Conservation (phyloP, 164 flowering plant genomes). For the Berberis thunbergii region DNA sequence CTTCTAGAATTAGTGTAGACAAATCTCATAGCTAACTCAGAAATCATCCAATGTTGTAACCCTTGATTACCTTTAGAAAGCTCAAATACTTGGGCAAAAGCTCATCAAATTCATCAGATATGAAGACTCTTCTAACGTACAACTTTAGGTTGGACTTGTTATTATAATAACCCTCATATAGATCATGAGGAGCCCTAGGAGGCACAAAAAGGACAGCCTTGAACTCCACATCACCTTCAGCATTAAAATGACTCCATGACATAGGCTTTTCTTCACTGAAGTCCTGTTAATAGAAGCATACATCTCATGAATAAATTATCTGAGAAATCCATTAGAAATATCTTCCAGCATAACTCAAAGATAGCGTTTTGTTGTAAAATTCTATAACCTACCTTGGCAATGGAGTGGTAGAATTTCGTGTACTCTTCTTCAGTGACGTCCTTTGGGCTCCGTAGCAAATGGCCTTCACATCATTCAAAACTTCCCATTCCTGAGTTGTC, state of each 20-base stretch:
- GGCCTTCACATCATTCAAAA: slow-evolving; percentile 90
- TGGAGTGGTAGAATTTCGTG: slow-evolving; percentile 75
- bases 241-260: slow-evolving; percentile 85
- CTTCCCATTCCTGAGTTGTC: slow-evolving; percentile 87
- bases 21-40: not conserved
- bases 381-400: slow-evolving; percentile 64
- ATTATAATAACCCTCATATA: slow-evolving; percentile 92
- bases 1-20: not conserved
- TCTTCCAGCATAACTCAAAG: no score
- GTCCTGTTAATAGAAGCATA: slow-evolving; percentile 37
- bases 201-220: slow-evolving; percentile 94
- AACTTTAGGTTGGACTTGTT: slow-evolving; percentile 86
- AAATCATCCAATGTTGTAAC: not conserved
- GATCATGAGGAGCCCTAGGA: slow-evolving; percentile 94
- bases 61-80: slow-evolving; percentile 59
- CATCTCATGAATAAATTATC: not conserved
- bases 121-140: slow-evolving; percentile 89
- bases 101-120: slow-evolving; percentile 96
- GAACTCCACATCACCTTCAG: slow-evolving; percentile 99
- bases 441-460: slow-evolving; percentile 86
- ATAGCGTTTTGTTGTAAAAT: not conserved
- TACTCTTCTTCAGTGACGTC: slow-evolving; percentile 98
- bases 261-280: slow-evolving; percentile 85
- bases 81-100: slow-evolving; percentile 88
- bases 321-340: not conserved